Evolutionary conservation across 1,284 basidiomycete species (phyloP).

Genomic region (Cutaneotrichosporon dermatis): DNA sequence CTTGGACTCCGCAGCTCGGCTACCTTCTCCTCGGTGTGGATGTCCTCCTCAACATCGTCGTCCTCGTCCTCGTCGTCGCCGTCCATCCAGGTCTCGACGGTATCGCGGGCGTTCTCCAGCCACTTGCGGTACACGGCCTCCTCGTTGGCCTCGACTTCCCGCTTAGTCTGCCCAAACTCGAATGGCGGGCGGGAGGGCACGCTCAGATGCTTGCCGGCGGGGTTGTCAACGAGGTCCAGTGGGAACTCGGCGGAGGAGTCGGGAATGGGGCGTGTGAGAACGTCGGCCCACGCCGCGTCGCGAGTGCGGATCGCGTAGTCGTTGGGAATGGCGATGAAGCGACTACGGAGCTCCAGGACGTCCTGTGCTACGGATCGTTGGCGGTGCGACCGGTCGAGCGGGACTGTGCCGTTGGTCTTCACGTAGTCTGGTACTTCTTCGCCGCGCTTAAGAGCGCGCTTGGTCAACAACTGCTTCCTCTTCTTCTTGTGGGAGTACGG

Average conservation of each 20-base stretch:
- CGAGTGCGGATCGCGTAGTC: conserved; percentile 63
- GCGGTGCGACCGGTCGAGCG: conserved; percentile 10
- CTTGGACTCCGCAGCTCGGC: conserved; percentile 48
- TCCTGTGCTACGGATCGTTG: conserved; percentile 43
- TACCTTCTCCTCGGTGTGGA: not conserved
- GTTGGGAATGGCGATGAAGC: conserved; percentile 57
- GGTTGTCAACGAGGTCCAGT: conserved; percentile 26
- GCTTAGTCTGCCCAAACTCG: conserved; percentile 74
- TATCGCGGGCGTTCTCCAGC: conserved; percentile 60
- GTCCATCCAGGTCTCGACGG: conserved; percentile 57
- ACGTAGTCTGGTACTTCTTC: conserved; percentile 33
- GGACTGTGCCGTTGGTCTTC: conserved; percentile 6
- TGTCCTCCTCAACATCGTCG: conserved; percentile 4
- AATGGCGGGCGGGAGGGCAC: conserved; percentile 76
- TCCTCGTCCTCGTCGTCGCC: conserved; percentile 21
- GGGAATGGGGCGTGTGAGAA: conserved; percentile 61
- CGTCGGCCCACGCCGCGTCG: conserved; percentile 55
- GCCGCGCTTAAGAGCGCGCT: conserved; percentile 76
- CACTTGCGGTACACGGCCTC: conserved; percentile 71
- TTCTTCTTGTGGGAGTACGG: conserved; percentile 60
- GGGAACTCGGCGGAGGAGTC: conserved; percentile 52
- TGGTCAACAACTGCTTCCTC: conserved; percentile 63
- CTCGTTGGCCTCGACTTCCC: conserved; percentile 80
- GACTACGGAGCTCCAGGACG: not conserved
- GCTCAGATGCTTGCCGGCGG: conserved; percentile 30